These are phyloP conservation scores for maize (Zea mays) DNA, from an alignment of 176 grass and related monocot genomes.

Conservation along the genomic window DNA sequence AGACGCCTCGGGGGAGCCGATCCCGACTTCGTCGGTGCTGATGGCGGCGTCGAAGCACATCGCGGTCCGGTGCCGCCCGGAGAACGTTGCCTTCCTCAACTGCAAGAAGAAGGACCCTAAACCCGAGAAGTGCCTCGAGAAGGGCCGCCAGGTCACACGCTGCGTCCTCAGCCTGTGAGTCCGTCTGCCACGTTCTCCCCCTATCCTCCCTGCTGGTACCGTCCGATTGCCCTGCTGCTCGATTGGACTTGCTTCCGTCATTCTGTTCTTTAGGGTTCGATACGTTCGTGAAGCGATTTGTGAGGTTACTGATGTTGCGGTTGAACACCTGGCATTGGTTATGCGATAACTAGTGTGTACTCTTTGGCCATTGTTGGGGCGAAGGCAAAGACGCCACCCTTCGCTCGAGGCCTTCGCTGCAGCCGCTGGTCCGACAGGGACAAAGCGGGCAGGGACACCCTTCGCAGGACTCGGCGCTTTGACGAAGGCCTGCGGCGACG, in stretches of 20 bases:
- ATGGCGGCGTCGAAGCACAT: slow-evolving; percentile 94
- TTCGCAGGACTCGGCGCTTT: too few relatives aligned
- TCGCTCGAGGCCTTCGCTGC: too few relatives aligned
- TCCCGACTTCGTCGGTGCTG: slow-evolving; percentile 78
- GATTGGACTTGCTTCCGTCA: slow-evolving; percentile 14
- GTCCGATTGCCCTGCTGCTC: neutral
- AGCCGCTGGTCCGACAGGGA: too few relatives aligned
- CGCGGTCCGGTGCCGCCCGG: slow-evolving; percentile 64
- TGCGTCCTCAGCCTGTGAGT: slow-evolving; percentile 84
- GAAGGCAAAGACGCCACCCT: too few relatives aligned
- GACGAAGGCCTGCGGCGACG: too few relatives aligned
- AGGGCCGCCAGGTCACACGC: slow-evolving; percentile 75
- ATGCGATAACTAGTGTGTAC: neutral
- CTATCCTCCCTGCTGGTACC: neutral
- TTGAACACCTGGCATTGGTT: neutral
- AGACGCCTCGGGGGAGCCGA: slow-evolving; percentile 73
- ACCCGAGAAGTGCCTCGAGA: slow-evolving; percentile 88
- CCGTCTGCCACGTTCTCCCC: slow-evolving; percentile 2
- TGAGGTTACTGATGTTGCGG: neutral
- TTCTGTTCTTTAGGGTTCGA: neutral
- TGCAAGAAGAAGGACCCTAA: slow-evolving; percentile 97
- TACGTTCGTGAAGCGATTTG: neutral
- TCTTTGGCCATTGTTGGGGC: neutral
- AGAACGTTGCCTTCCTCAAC: slow-evolving; percentile 92
- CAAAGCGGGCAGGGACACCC: too few relatives aligned